These are phyloP conservation scores for Aspergillus conjunctus DNA, from an alignment of 495 filamentous ascomycete genomes.

Conservation along the genomic window DNA sequence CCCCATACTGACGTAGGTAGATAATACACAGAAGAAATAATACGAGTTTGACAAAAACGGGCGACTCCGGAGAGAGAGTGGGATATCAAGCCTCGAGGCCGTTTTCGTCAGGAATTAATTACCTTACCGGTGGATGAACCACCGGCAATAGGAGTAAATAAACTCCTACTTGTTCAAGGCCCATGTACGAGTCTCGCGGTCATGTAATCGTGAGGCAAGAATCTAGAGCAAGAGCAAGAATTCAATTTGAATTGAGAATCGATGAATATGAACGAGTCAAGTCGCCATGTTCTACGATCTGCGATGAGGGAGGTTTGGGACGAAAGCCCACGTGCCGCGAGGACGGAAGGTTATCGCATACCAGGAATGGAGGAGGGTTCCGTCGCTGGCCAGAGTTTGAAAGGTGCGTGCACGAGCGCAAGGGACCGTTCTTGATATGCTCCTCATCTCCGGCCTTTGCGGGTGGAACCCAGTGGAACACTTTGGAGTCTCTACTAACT, in stretches of 20 bases:
- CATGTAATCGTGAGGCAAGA: not conserved
- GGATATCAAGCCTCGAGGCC: slow-evolving; percentile 1
- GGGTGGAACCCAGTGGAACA: slow-evolving; percentile 12
- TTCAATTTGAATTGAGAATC: slow-evolving; percentile 3
- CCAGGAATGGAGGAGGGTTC: slow-evolving; percentile 14
- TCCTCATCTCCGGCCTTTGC: slow-evolving; percentile 1
- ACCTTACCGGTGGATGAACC: slow-evolving; percentile 15
- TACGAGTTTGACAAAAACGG: no score
- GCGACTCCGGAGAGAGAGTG: not conserved
- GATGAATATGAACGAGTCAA: not conserved
- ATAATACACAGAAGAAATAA: no score
- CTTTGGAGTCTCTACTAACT: not conserved
- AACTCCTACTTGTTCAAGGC: not conserved
- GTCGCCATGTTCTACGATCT: not conserved
- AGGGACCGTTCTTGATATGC: slow-evolving; percentile 19
- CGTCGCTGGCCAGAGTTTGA: not conserved
- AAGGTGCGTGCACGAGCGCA: slow-evolving; percentile 18
- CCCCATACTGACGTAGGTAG: not conserved
- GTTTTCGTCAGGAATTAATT: slow-evolving; percentile 8
- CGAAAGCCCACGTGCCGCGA: slow-evolving; percentile 20
- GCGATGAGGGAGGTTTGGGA: slow-evolving; percentile 4
- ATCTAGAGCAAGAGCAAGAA: not conserved
- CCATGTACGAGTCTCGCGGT: not conserved
- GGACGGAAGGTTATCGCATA: slow-evolving; percentile 19
- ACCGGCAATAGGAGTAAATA: not conserved